Percentiles rank a stretch among this genome's conserved stretches.
Evolutionary conservation across 768 basidiomycete species (phyloP).

Genomic region (Suillus placidus): DNA sequence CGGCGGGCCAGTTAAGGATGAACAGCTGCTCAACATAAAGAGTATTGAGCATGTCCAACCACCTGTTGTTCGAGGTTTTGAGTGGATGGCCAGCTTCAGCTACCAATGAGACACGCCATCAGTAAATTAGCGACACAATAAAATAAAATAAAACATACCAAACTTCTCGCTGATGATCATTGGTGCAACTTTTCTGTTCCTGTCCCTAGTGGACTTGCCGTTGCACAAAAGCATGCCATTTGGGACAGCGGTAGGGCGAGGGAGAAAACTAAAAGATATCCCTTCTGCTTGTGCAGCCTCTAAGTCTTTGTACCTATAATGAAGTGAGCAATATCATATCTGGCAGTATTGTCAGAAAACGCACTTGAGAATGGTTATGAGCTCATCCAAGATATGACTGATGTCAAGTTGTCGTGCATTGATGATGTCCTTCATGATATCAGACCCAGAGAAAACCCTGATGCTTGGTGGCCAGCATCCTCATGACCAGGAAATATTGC

Average conservation of each 20-base stretch:
- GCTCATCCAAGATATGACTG: background rate
- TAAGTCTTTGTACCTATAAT: slow-evolving; percentile 1
- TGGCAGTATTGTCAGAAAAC: background rate
- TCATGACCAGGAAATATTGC: slow-evolving; percentile 4
- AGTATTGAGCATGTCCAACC: background rate
- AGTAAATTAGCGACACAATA: background rate
- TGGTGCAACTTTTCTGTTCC: background rate
- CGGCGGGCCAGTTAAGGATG: background rate
- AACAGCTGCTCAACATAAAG: background rate
- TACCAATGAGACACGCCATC: background rate
- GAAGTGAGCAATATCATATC: background rate
- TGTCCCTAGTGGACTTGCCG: background rate
- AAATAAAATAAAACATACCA: background rate
- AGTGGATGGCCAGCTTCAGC: background rate
- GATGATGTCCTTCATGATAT: no score
- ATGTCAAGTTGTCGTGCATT: background rate
- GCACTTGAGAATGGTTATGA: background rate
- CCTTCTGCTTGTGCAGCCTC: background rate
- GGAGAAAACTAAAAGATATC: background rate
- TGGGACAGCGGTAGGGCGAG: background rate
- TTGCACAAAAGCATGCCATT: background rate
- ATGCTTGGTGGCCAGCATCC: slow-evolving; percentile 5
- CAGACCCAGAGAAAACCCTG: slow-evolving; percentile 6
- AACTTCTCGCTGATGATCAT: background rate
- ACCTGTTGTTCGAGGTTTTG: background rate